Base-by-base conservation (phyloP, 768 basidiomycete genomes). In the Paxillus rubicundulus region DNA sequence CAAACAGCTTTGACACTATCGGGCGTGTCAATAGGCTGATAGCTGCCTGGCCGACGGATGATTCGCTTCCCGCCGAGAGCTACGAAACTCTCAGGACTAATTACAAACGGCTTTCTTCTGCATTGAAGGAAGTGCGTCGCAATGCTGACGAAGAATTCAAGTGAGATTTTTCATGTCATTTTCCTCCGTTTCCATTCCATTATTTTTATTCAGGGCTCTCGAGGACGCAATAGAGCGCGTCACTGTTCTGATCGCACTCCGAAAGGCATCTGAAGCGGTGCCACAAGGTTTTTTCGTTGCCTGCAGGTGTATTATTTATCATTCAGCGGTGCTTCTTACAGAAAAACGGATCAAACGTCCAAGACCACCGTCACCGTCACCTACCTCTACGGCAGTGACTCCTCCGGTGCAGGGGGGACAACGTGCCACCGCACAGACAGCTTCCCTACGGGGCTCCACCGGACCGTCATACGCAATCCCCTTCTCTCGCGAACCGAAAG, bases 301-400 rank as follows among this genome's bases (percentile, higher is more conserved):
- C 18, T 30, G 24, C 27, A 6, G 9, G 32, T 10, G 34, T 48
- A 14, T 14, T 9, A 45, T 37, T 49, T 20, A 39, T 52, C 47
- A 57, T 45, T 47, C 46, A 38, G 55, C 34, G 12, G 20, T 16
- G 28, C 28, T 41, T 16, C 10, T 16, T 45, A 46, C 55, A 82
- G 88, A 90, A 56, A 92, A 92, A 69, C 81, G 91, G 39, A 81
- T 77, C 52, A 91, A 92, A 69, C 85, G 90, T 18, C 86, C 84
- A 16, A 74, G 87, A 56, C 82, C 77, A 2, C 77, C 81, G 20
- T 90, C 91, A 9, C 89, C 91, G 7, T 71, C 81, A 5, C 77
- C 78, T 14, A 76, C 81, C n/a, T 77, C 82, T 38, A 68, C 70
- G 49, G 73, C 79, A n/a, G 60, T 60, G 40, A 63, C 68, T 3